Evolutionary conservation across 495 filamentous ascomycete genomes (phyloP).

Genomic region (Annulohypoxylon moriforme): DNA sequence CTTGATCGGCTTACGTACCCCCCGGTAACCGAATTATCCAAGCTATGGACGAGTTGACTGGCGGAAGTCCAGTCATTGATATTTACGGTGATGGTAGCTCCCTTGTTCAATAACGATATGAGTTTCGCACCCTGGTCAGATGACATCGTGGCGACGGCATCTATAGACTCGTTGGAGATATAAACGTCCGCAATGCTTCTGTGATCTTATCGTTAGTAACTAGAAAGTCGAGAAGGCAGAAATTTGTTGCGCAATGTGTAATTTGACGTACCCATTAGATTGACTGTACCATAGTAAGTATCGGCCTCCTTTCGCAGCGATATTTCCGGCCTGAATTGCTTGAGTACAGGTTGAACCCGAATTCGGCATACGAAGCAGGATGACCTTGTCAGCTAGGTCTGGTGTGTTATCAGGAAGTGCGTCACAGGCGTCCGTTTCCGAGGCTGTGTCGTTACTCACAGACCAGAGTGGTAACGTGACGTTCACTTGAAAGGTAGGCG

Average conservation of each 20-base stretch:
- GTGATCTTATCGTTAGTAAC: not conserved
- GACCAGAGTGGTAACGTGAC: not conserved
- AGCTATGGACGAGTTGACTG: not conserved
- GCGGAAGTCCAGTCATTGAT: not conserved
- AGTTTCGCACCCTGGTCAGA: not conserved
- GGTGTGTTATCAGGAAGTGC: conserved; percentile 4
- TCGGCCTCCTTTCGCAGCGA: conserved; percentile 4
- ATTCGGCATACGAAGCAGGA: not conserved
- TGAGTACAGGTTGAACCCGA: not conserved
- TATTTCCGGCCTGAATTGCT: not conserved
- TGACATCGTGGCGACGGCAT: not conserved
- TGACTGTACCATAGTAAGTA: conserved; percentile 1
- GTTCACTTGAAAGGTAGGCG: not conserved
- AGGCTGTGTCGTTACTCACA: not conserved
- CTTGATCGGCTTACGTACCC: conserved; percentile 59
- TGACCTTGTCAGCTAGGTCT: not conserved
- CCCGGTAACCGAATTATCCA: not conserved
- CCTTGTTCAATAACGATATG: not conserved
- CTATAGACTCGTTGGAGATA: not conserved
- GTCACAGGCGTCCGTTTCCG: not conserved
- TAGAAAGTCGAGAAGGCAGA: not conserved
- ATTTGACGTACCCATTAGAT: not conserved
- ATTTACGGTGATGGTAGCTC: not conserved
- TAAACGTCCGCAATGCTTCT: not conserved
- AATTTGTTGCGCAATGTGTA: not conserved